These are phyloP conservation scores for Penicillium sp. DNA, from an alignment of 2,329 filamentous ascomycete genomes.

Conservation along the genomic window DNA sequence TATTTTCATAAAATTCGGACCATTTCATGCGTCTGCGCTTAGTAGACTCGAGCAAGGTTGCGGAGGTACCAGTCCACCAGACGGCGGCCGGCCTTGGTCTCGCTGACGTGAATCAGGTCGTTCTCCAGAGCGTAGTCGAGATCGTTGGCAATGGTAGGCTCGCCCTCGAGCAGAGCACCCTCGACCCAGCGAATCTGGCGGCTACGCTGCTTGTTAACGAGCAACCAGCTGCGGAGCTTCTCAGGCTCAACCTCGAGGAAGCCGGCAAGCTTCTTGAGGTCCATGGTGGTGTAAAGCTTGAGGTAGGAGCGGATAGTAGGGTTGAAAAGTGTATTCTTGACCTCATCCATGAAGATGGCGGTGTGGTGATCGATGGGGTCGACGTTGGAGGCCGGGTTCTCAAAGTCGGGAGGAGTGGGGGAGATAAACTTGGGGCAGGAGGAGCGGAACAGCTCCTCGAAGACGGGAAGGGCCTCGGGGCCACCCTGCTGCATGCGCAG, in stretches of 20 bases:
- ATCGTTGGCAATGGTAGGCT: slow-evolving; percentile 89
- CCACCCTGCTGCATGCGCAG: slow-evolving; percentile 94
- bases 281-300: slow-evolving; percentile 99
- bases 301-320: slow-evolving; percentile 98
- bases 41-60: slow-evolving; percentile 94
- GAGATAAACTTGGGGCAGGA: slow-evolving; percentile 99
- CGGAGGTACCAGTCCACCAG: slow-evolving; percentile 98
- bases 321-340: slow-evolving; percentile 98
- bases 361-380: slow-evolving; percentile 98
- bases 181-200: slow-evolving; percentile 94
- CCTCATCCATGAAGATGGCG: slow-evolving; percentile 98
- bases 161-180: slow-evolving; percentile 84
- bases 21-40: slow-evolving; percentile 29
- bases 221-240: slow-evolving; percentile 85
- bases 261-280: slow-evolving; percentile 93
- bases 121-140: slow-evolving; percentile 96
- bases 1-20: not conserved
- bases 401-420: slow-evolving; percentile 93
- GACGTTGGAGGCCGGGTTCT: slow-evolving; percentile 91
- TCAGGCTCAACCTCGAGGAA: slow-evolving; percentile 98
- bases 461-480: slow-evolving; percentile 90
- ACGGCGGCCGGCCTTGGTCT: slow-evolving; percentile 96
- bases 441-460: slow-evolving; percentile 95
- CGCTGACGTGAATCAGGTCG: slow-evolving; percentile 96
- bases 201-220: slow-evolving; percentile 98